Base-by-base conservation (phyloP, 2,329 filamentous ascomycete genomes). In the Penicillium sp. region DNA sequence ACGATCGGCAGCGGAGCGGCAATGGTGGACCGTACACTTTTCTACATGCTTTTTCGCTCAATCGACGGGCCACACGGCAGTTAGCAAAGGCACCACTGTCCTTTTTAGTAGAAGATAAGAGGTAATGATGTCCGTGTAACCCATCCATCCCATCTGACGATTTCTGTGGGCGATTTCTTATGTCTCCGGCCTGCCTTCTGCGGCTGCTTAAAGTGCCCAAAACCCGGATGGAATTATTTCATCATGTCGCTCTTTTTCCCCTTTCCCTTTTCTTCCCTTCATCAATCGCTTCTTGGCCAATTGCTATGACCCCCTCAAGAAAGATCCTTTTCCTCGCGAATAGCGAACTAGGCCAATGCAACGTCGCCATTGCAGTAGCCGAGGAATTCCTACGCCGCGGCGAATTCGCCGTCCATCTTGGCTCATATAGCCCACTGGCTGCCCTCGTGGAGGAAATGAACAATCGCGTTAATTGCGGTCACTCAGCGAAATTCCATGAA, bases 331-430 rank as follows among this genome's bases (percentile, higher is more conserved):
- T 84, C 45, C 65, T 84, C 44, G 80, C 81, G 3, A 82, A 80
- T 65, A 73, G 75, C 55, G 82, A 84, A 59, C 76, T 77, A 61
- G 82, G 82, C 4, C 79, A 83, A 59, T 78, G 79, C 19, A 84
- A 82, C 65, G 78, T 83, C 26, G 74, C 81, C 38, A 63, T 84
- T 7, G 82, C 82, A 7, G 76, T 79, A 0, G 73, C 73, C 4
- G 73, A 80, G 38, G 80, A 80, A 30, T 71, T 83, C 0, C 64
- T 80, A 1, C 67, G 72, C 4, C 69, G 75, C 6, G 73, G 74
- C 2, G 61, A 77, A 15, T 73, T 79, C 30, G 74, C 80, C 37
- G 68, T 84, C 7, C 81, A 84, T 60, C 73, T 84, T 28, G 81
- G 77, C 3, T 82, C 82, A 0, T 83, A 81, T 61, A 60, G 68